phyloP scores from a whole-genome alignment of 108 stramenopile genomes.

The Schizochytrium sp. region DNA sequence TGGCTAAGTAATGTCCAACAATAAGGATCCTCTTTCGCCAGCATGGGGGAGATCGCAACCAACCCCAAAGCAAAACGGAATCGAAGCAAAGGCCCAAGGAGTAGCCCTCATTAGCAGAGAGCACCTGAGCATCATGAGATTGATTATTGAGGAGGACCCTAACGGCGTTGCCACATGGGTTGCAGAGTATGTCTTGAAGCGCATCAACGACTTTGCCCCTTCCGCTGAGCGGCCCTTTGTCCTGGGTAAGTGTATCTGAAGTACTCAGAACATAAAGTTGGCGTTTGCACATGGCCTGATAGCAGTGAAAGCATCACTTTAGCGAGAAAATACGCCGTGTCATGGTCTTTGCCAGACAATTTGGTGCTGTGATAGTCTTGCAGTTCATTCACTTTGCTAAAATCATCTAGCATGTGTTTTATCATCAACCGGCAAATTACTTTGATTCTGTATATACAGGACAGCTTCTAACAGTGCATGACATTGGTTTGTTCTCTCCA shows the following conservation, averaged over 20 bases:
- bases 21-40: too few species aligned
- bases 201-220: constrained; percentile 55
- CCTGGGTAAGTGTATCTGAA: constrained; percentile 49
- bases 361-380: not conserved
- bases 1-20: too few species aligned
- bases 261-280: not conserved
- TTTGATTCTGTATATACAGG: not conserved
- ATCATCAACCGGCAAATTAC: not conserved
- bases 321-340: not conserved
- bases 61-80: too few species aligned
- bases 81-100: too few species aligned
- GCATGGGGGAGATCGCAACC: too few species aligned
- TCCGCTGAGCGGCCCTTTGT: constrained; percentile 54
- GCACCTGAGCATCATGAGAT: constrained; percentile 44
- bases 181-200: constrained; percentile 6
- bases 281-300: not conserved
- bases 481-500: constrained; percentile 43
- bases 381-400: not conserved
- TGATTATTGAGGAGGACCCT: constrained; percentile 61
- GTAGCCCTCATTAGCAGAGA: too few species aligned
- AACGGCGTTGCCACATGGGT: constrained; percentile 55
- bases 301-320: not conserved
- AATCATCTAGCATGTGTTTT: not conserved
- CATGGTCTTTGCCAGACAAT: not conserved
- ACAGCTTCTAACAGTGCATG: not conserved